Conservation (phyloP, 257 asterid species). For the Nicotiana sylvestris region DNA sequence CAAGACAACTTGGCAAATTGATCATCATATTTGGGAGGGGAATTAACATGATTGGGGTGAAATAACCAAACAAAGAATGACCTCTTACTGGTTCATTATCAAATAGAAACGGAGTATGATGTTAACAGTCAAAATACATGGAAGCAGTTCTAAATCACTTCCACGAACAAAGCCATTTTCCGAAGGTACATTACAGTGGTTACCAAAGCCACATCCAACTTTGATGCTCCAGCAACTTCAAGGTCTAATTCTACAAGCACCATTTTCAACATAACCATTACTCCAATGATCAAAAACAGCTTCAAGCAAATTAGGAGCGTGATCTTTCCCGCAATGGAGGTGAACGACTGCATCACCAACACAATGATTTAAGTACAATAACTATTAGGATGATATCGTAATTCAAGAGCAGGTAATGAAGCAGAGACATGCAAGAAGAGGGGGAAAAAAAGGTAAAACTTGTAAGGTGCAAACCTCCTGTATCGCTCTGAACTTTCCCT, state of each 20-base stretch:
- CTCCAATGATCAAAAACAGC: neutral
- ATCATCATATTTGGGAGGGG: neutral
- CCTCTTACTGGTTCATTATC: neutral
- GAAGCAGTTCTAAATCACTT: constrained; percentile 6
- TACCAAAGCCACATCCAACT: neutral
- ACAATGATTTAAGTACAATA: neutral
- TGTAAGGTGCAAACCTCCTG: constrained; percentile 37
- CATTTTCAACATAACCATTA: neutral
- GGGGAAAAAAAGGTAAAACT: neutral
- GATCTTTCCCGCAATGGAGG: constrained; percentile 38
- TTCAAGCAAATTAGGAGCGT: constrained; percentile 20
- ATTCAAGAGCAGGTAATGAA: neutral
- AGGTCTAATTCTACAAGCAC: constrained; percentile 6
- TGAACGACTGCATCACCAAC: constrained; percentile 46
- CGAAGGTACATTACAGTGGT: neutral
- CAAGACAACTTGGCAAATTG: neutral
- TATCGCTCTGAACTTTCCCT: constrained; percentile 47
- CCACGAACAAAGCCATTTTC: neutral
- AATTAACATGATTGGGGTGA: neutral
- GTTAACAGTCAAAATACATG: neutral
- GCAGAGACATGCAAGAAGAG: neutral
- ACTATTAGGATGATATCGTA: neutral
- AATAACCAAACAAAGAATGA: neutral
- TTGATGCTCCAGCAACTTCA: constrained; percentile 1
- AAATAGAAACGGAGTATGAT: neutral